Conservation (phyloP, 257 asterid species). For the Echites panduratus region DNA sequence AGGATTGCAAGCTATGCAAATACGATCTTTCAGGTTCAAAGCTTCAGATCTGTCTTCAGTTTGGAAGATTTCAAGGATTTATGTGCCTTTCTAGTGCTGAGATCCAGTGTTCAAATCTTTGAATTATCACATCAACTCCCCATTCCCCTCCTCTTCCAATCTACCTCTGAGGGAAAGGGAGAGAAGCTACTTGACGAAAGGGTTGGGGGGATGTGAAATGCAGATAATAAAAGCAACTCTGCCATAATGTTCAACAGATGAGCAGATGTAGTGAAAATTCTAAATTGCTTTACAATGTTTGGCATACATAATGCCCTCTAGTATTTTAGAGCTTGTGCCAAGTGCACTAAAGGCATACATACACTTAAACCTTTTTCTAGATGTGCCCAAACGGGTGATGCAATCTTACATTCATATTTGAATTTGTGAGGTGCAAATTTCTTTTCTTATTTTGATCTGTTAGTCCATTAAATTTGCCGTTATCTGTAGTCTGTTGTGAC, state of each 20-base stretch:
- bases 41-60: not conserved
- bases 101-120: slow-evolving; percentile 7
- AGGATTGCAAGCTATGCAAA: not conserved
- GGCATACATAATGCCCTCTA: not conserved
- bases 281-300: not conserved
- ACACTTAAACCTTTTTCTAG: not conserved
- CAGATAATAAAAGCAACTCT: not conserved
- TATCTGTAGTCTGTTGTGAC: too few species aligned
- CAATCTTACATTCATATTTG: not conserved
- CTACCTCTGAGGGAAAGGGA: not conserved
- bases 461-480: not conserved
- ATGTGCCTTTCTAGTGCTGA: slow-evolving; percentile 6
- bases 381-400: not conserved
- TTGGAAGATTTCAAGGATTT: slow-evolving; percentile 5
- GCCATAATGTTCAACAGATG: not conserved
- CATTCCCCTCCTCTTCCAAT: not conserved
- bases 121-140: slow-evolving; percentile 10
- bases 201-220: not conserved
- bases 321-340: not conserved
- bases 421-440: not conserved
- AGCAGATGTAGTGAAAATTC: not conserved
- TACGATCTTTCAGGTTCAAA: not conserved
- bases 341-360: not conserved
- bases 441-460: not conserved
- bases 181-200: not conserved